Conservation (phyloP, 257 asterid genomes). For the Leptodermis oblonga region DNA sequence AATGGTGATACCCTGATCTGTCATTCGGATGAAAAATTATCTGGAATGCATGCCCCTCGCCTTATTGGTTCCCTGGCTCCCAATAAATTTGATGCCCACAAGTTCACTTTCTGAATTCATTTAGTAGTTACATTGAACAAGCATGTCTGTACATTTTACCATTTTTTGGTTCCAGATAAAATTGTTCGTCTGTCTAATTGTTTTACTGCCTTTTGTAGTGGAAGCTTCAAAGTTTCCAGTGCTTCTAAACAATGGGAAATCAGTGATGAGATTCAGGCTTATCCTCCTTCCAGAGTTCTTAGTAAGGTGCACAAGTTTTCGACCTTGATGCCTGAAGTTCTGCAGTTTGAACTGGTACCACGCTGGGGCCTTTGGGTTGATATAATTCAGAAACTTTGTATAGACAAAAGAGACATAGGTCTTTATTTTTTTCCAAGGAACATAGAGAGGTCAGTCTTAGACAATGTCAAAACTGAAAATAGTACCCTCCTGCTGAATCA, state of each 20-base stretch:
- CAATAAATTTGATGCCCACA: not conserved
- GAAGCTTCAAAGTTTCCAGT: slow-evolving; percentile 44
- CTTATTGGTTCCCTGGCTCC: not conserved
- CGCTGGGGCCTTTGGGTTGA: slow-evolving; percentile 31
- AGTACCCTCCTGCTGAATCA: not conserved
- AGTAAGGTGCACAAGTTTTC: slow-evolving; percentile 47
- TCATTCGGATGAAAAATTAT: not conserved
- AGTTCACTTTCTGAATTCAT: not conserved
- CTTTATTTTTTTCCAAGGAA: slow-evolving; percentile 57
- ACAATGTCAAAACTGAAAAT: not conserved
- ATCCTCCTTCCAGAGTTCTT: slow-evolving; percentile 47
- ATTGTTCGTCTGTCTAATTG: not conserved
- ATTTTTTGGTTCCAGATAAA: not conserved
- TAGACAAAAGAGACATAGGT: slow-evolving; percentile 47
- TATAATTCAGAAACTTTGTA: slow-evolving; percentile 34
- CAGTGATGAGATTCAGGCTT: slow-evolving; percentile 40
- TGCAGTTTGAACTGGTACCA: slow-evolving; percentile 46
- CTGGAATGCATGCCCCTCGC: not conserved
- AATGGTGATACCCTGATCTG: not conserved
- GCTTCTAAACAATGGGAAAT: slow-evolving; percentile 15
- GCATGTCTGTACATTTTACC: not conserved
- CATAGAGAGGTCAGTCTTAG: slow-evolving; percentile 35
- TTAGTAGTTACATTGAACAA: not conserved
- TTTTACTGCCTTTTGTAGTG: slow-evolving; percentile 36
- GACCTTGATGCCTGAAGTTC: slow-evolving; percentile 51